Percentiles rank a stretch among this genome's conserved stretches.
phyloP scores from a whole-genome alignment of 176 grass and related monocot genomes.

The Oryza officinalis region DNA sequence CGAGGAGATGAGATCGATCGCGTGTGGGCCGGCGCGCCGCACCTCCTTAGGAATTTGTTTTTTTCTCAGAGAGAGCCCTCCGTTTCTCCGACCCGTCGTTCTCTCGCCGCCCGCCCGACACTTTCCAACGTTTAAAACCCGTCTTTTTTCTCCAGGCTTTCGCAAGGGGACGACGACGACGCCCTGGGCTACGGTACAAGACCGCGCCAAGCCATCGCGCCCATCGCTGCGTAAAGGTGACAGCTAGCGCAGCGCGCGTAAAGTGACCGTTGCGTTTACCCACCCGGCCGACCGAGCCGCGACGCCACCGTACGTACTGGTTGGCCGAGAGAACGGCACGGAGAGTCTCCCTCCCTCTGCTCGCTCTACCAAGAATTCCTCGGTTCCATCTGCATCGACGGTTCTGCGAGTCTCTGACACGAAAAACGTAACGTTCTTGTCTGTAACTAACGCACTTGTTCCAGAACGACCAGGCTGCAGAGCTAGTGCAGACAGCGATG shows the following conservation, averaged over 20 bases:
- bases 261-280: conserved; percentile 36
- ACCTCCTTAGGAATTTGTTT: conserved; percentile 6
- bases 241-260: not conserved
- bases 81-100: conserved; percentile 32
- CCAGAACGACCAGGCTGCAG: not conserved
- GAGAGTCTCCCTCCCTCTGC: too few species aligned
- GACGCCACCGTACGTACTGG: too few species aligned
- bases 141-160: not conserved
- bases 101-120: conserved; percentile 23
- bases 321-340: conserved; percentile 29
- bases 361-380: not conserved
- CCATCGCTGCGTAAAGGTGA: not conserved
- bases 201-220: too few species aligned
- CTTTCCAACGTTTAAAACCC: conserved; percentile 38
- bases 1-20: not conserved
- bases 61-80: conserved; percentile 2
- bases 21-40: conserved; percentile 7
- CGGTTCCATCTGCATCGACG: not conserved
- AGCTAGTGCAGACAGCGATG: not conserved
- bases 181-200: conserved; percentile 21
- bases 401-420: not conserved
- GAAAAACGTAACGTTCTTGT: not conserved
- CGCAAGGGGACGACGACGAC: conserved; percentile 1
- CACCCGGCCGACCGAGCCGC: too few species aligned
- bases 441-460: not conserved